Evolutionary conservation across 805 yeast genomes (phyloP).

Genomic region (Cyberlindnera petersonii): DNA sequence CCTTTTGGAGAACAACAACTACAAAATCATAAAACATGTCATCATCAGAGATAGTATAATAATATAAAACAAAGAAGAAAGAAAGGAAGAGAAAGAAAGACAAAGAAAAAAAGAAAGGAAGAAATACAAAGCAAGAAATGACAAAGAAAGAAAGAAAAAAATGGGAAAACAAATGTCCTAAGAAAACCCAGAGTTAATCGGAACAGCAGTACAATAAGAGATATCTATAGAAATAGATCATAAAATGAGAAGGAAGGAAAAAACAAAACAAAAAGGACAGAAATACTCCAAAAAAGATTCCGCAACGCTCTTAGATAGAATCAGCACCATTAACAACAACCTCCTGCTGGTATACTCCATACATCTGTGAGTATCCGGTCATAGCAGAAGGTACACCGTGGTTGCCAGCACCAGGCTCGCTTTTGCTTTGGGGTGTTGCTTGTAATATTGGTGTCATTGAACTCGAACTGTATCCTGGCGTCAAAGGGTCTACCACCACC

Average conservation of each 20-base stretch:
- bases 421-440: neutral
- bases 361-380: neutral
- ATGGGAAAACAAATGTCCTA: too few relatives aligned
- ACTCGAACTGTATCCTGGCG: conserved; percentile 6
- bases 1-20: too few relatives aligned
- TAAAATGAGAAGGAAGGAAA: too few relatives aligned
- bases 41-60: neutral
- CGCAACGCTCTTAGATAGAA: neutral
- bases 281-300: neutral
- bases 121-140: too few relatives aligned
- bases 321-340: neutral
- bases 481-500: conserved; percentile 4
- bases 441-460: conserved; percentile 1
- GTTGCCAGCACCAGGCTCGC: too few relatives aligned
- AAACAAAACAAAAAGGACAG: neutral
- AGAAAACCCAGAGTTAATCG: too few relatives aligned
- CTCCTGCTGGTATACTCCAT: neutral
- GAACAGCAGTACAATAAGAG: too few relatives aligned
- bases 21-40: neutral
- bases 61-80: neutral
- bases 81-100: neutral
- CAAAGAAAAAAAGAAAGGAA: neutral
- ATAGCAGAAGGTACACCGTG: too few relatives aligned
- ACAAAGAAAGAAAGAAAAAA: too few relatives aligned
- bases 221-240: too few relatives aligned